Evolutionary conservation across 495 filamentous ascomycete species (phyloP), one percentile per base, ranked within the genome.

Genomic region (Parathielavia hyrcaniae): DNA sequence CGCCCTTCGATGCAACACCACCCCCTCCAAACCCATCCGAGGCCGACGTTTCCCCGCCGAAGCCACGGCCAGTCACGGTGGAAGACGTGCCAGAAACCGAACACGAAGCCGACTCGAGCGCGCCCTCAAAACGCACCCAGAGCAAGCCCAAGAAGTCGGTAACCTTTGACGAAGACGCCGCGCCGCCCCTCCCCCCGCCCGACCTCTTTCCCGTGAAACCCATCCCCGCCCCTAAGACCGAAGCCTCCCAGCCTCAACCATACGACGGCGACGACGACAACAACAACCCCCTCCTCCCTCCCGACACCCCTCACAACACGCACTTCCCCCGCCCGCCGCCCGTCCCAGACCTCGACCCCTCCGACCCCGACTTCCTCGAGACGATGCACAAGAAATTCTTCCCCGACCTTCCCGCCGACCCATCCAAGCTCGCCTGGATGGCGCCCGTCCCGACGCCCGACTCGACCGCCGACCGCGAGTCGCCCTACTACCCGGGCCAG

Each of bases 321-420:
- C 66, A 75, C 58, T 78, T 75, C 67, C 76, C 76, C 0, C 64
- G 61, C 0, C 65, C 68, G 14, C 66, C 69, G 8, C 44, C 63
- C 19, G 63, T 71, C 51, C 86, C 86, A 26, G 83, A 86, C 38
- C 86, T 96, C 53, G 90, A 98, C 71, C 93, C 91, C 0, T 75
- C 78, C 20, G 86, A 87, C 50, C 84, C 89, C 0, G 79, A 86
- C 62, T 97, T 98, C 76, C 85, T 96, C 50, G 70, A 78, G 22
- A 83, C 87, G 57, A 82, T 98, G 11, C 91, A 96, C 77, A 69
- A 81, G 1, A 95, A 92, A 71, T 98, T 93, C 79, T 98, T 96
- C 77, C 92, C 93, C 19, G 76, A 81, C 57, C 85, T 96, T 4
- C 80, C 92, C 14, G 78, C 88, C 47, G 89, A 97, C 72, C 91